Evolutionary conservation across 768 basidiomycete genomes (phyloP), one percentile per base, ranked within the genome.

Genomic region (Boletus subcaerulescens): DNA sequence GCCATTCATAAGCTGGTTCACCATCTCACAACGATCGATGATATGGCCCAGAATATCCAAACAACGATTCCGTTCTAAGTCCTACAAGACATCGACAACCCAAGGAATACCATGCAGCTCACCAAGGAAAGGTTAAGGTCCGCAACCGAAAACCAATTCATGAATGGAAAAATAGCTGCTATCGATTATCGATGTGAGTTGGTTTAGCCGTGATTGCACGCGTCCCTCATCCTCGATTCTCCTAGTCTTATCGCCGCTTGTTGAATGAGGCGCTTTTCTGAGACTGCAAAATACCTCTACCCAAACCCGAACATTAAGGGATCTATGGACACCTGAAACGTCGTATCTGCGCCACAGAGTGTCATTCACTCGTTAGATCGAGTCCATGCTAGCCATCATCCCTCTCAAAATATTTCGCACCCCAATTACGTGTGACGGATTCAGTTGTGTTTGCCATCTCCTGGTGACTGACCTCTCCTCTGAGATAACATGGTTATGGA

Each of bases 131-230:
- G 88, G 48, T 70, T 93, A 14, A 79, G 90, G 50, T 13, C 89
- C 0, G 89, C 91, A 29, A 88, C 89, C 3, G 92, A 93, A 73
- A 93, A 93, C 65, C 91, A 92, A 65, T 93, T 91, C 60, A 90
- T 91, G 87, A 91, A 93, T 64, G 91, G 89, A 29, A 92, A 93
- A 66, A 89, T 93, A 38, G 78, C 80, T 43, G 65, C 89, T 1
- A 80, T 93, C 26, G 80, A 84, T 51, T 1, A 80, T 93, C 26
- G 80, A 84, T 51, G 89, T 90, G 58, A 61, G 81, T 62, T 32
- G 40, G 6, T 35, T 39, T 43, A 42, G 26, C 55, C 11, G 31
- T 15, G 17, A 33, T 41, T 32, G n/a, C 52, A 44, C 31, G 4
- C 20, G 12, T 31, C 12, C 26, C 52, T 51, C 52, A 56, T 58